phyloP scores from a whole-genome alignment of 345 rosid species.

The Citrus medica region DNA sequence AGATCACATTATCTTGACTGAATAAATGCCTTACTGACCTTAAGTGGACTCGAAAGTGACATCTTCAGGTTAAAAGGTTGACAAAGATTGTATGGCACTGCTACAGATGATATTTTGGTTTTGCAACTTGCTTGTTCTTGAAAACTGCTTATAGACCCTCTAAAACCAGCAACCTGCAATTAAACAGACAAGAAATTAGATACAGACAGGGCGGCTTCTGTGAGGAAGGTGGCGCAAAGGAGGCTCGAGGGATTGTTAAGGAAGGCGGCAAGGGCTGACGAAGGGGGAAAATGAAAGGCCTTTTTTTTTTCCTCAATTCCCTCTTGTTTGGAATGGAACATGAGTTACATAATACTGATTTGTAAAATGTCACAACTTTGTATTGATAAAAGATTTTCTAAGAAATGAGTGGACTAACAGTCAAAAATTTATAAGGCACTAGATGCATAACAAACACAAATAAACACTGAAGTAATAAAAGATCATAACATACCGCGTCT shows the following conservation, averaged over 20 bases:
- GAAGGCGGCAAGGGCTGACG: neutral
- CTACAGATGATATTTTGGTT: slow-evolving; percentile 57
- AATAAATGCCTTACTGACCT: slow-evolving; percentile 32
- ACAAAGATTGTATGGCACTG: slow-evolving; percentile 66
- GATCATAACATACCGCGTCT: slow-evolving; percentile 63
- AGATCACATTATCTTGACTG: neutral
- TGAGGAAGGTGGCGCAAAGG: neutral
- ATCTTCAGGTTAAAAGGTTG: slow-evolving; percentile 61
- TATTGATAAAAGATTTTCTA: neutral
- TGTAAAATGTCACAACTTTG: neutral
- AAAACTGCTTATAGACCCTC: slow-evolving; percentile 86
- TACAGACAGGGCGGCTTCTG: neutral
- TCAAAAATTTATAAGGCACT: neutral
- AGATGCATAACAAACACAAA: neutral
- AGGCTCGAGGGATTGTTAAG: neutral
- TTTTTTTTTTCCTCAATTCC: too few species aligned
- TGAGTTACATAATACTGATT: neutral
- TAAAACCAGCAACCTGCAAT: slow-evolving; percentile 82
- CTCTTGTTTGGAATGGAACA: neutral
- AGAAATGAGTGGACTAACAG: neutral
- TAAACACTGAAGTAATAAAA: neutral
- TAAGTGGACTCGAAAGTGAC: slow-evolving; percentile 67
- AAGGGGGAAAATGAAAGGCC: neutral
- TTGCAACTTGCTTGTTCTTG: slow-evolving; percentile 89
- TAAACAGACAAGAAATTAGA: slow-evolving; percentile 10